Evolutionary conservation across 2,329 filamentous ascomycete genomes (phyloP).

Genomic region (Aspergillus niger): DNA sequence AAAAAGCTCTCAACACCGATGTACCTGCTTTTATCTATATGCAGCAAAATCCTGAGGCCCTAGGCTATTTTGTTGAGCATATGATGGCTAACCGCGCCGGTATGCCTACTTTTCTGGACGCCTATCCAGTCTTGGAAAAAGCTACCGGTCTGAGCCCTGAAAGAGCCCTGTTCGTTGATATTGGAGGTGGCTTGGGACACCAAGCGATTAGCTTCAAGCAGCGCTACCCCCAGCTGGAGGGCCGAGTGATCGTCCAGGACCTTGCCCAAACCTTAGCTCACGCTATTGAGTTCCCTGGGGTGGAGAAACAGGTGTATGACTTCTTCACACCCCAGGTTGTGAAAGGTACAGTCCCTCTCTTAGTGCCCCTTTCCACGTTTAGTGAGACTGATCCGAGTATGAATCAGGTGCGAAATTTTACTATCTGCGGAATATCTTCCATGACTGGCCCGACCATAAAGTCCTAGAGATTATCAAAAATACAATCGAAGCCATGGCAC

Average conservation of each 20-base stretch:
- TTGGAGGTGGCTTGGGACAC: constrained; percentile 13
- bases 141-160: not conserved
- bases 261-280: not conserved
- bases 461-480: constrained; percentile 9
- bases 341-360: no score
- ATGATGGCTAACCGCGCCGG: constrained; percentile 1
- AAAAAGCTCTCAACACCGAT: constrained; percentile 7
- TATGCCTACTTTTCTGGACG: not conserved
- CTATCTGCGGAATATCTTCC: constrained; percentile 13
- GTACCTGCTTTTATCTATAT: constrained; percentile 3
- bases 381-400: no score
- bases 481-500: constrained; percentile 15
- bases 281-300: not conserved
- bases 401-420: constrained; percentile 17
- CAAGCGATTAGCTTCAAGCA: not conserved
- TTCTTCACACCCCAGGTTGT: no score
- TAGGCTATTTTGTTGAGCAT: not conserved
- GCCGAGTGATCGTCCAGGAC: constrained; percentile 14
- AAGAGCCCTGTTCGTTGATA: constrained; percentile 11
- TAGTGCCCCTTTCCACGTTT: no score
- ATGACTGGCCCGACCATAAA: constrained; percentile 14
- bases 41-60: not conserved
- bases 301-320: constrained; percentile 7
- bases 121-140: not conserved
- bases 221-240: not conserved